Conservation (phyloP, 2,329 filamentous ascomycete genomes). For the Xylaria sp. region DNA sequence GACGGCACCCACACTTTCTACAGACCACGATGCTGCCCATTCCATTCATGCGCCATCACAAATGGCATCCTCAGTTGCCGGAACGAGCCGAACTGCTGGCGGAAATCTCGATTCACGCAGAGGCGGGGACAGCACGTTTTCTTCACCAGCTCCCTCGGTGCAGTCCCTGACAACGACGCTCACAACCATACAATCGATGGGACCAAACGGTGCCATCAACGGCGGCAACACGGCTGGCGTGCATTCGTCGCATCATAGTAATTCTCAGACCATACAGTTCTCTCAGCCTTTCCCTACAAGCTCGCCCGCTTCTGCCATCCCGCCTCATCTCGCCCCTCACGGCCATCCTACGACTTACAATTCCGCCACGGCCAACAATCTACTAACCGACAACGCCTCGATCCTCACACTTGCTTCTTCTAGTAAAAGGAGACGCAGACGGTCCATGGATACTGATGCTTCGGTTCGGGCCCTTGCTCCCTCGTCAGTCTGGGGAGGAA, state of each 20-base stretch:
- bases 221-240: conserved; percentile 48
- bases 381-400: conserved; percentile 85
- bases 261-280: conserved; percentile 67
- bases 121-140: conserved; percentile 81
- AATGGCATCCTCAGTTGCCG: conserved; percentile 71
- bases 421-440: conserved; percentile 78
- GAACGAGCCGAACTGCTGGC: conserved; percentile 76
- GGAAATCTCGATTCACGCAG: conserved; percentile 74
- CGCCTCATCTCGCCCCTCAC: conserved; percentile 69
- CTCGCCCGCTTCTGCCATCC: conserved; percentile 76
- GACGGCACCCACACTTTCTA: conserved; percentile 82
- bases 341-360: conserved; percentile 76
- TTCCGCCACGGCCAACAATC: conserved; percentile 82
- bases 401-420: conserved; percentile 87
- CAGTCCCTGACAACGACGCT: conserved; percentile 84
- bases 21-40: conserved; percentile 78
- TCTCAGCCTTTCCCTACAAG: conserved; percentile 72
- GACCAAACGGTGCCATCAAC: conserved; percentile 61
- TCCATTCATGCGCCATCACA: conserved; percentile 83
- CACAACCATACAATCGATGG: conserved; percentile 83
- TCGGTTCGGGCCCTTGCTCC: conserved; percentile 86
- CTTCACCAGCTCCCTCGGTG: conserved; percentile 82
- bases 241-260: conserved; percentile 57
- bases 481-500: conserved; percentile 83
- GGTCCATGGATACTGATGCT: conserved; percentile 86